A percentile compares a stretch with the other conserved stretches of the same genome.
Conservation (phyloP, 2,329 filamentous ascomycete genomes). For the Fusarium pseudocircinatum region DNA sequence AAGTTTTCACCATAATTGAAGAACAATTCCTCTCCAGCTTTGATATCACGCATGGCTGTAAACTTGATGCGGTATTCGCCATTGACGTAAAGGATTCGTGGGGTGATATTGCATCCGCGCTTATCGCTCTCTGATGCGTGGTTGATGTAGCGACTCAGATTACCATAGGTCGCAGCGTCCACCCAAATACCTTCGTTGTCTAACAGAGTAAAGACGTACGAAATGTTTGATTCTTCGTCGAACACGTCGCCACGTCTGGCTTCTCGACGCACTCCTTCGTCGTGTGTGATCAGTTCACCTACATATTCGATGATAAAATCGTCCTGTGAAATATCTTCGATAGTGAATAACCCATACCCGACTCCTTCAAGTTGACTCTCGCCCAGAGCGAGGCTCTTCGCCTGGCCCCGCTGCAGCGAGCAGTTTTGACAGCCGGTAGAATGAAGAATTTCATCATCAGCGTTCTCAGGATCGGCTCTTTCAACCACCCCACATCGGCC, state of each 20-base stretch:
- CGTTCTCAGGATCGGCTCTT: conserved; percentile 74
- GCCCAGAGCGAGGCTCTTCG: conserved; percentile 74
- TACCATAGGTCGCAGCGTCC: conserved; percentile 80
- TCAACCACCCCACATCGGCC: conserved; percentile 74
- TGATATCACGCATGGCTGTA: conserved; percentile 72
- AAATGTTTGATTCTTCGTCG: conserved; percentile 68
- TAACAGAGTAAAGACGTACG: conserved; percentile 71
- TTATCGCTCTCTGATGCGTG: conserved; percentile 67
- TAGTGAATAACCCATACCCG: conserved; percentile 80
- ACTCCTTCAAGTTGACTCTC: conserved; percentile 73
- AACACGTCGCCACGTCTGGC: conserved; percentile 68
- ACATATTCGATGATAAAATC: conserved; percentile 86
- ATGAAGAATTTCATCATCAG: conserved; percentile 65
- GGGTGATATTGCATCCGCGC: conserved; percentile 68
- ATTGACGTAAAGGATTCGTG: conserved; percentile 77
- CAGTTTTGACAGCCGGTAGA: conserved; percentile 76
- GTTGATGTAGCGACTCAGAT: conserved; percentile 86
- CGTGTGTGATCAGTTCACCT: conserved; percentile 77
- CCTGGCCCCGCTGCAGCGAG: conserved; percentile 72
- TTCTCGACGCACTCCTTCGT: conserved; percentile 75
- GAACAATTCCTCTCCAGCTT: conserved; percentile 78
- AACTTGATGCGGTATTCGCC: conserved; percentile 81
- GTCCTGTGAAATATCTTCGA: conserved; percentile 71
- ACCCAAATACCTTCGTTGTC: conserved; percentile 73
- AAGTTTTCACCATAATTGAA: conserved; percentile 83